Base-by-base conservation (phyloP, 148 eudicot genomes). In the Cornus florida region DNA sequence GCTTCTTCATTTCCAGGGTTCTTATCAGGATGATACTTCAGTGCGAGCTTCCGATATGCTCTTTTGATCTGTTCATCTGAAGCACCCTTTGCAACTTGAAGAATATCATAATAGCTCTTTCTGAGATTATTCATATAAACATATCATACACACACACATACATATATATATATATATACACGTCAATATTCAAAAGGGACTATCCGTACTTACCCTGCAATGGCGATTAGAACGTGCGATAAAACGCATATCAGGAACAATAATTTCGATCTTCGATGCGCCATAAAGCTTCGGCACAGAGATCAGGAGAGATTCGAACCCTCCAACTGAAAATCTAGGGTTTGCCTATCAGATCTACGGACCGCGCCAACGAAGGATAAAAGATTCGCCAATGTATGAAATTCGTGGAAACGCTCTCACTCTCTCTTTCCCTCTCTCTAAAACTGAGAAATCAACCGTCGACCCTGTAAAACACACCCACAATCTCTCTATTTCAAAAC, bases 1-100 rank as follows among this genome's bases (percentile, higher is more conserved):
- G 99, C 99, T 56, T 93, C 99, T 70, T 96, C 99, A 84, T 93
- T 93, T 65, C 97, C 98, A 79, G 79, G 99, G 86, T 96, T 96
- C 86, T 96, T 96, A 81, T 96, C 99, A 35, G 99, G 99, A 85
- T 96, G 99, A 82, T 96, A 96, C 85, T 96, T 96, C 87, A 96
- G 87, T 1, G 99, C 99, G 10, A 93, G 89, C 75, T 93, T 96
- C 75, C 99, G 80, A 81, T 96, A 96, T 57, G 98, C 94, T 83
- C 98, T 73, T 78, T 96, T 93, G 81, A 96, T 93, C 86, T 96
- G 99, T 41, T 90, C 99, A 6, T 93, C 98, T 1, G 93, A 83
- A 35, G 98, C 99, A 67, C 98, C 89, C 83, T 90, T 96, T 11
- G 88, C 87, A 28, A 96, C 89, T 93, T 93, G 98, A 75, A 96